Percentiles rank a stretch among this genome's conserved stretches.
These are phyloP conservation scores for Saturnispora mendoncae DNA, from an alignment of 805 yeast genomes.

Conservation along the genomic window DNA sequence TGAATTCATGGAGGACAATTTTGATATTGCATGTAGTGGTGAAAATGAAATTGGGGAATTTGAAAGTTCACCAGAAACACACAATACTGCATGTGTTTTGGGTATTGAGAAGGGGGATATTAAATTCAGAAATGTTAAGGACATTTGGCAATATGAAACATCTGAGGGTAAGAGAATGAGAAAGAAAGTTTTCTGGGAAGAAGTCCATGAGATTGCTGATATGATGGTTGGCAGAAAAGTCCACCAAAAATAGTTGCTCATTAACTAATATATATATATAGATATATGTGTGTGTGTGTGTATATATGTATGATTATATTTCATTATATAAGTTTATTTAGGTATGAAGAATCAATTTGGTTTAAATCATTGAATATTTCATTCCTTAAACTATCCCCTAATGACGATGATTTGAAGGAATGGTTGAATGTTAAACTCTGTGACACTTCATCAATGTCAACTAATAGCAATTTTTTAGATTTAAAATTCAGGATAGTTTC, in stretches of 20 bases:
- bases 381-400: background rate
- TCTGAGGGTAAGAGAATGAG: slow-evolving; percentile 78
- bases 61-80: slow-evolving; percentile 21
- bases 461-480: slow-evolving; percentile 18
- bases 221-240: slow-evolving; percentile 65
- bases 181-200: slow-evolving; percentile 76
- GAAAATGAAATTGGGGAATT: slow-evolving; percentile 27
- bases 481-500: slow-evolving; percentile 13
- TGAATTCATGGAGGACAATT: slow-evolving; percentile 49
- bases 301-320: background rate
- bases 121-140: slow-evolving; percentile 62
- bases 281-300: background rate
- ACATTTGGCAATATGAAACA: slow-evolving; percentile 81
- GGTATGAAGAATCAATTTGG: background rate
- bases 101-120: slow-evolving; percentile 77
- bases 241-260: background rate
- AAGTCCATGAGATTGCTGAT: slow-evolving; percentile 69
- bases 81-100: slow-evolving; percentile 65
- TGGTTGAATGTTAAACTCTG: slow-evolving; percentile 16
- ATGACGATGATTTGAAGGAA: background rate
- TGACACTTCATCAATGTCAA: slow-evolving; percentile 20
- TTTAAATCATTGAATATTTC: background rate
- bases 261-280: slow-evolving; percentile 13
- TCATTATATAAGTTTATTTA: background rate
- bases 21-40: slow-evolving; percentile 15